Conservation (phyloP, 108 stramenopile genomes). For the Skeletonema grethae region DNA sequence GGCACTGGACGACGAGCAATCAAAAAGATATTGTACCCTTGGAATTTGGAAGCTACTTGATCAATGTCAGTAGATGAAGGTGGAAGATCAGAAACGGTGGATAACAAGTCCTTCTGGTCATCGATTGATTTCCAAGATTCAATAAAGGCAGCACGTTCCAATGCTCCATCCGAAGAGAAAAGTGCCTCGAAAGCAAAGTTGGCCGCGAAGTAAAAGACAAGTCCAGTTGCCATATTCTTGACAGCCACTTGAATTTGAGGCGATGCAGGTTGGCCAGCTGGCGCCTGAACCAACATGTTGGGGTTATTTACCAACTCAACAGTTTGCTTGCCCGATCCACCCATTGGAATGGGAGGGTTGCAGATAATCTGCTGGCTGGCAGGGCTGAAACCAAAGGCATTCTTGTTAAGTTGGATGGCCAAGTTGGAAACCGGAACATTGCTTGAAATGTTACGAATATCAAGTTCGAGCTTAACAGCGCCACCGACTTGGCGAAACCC, state of each 20-base stretch:
- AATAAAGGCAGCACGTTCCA: slow-evolving; percentile 82
- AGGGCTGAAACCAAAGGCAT: slow-evolving; percentile 95
- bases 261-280: slow-evolving; percentile 63
- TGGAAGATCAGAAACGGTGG: slow-evolving; percentile 73
- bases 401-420: slow-evolving; percentile 98
- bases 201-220: slow-evolving; percentile 91
- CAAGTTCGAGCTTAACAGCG: slow-evolving; percentile 82
- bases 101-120: slow-evolving; percentile 87
- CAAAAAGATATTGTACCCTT: slow-evolving; percentile 80
- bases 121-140: slow-evolving; percentile 89
- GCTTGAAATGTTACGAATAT: slow-evolving; percentile 77
- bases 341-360: slow-evolving; percentile 74
- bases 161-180: slow-evolving; percentile 73
- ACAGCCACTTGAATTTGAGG: slow-evolving; percentile 92
- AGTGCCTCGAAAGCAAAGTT: slow-evolving; percentile 84
- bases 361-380: slow-evolving; percentile 84
- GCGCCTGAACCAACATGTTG: slow-evolving; percentile 78
- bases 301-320: slow-evolving; percentile 79
- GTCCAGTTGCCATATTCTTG: slow-evolving; percentile 90
- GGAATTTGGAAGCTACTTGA: slow-evolving; percentile 76
- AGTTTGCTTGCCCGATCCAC: slow-evolving; percentile 53
- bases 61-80: slow-evolving; percentile 79
- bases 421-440: slow-evolving; percentile 74
- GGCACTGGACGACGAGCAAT: slow-evolving; percentile 94
- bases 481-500: slow-evolving; percentile 78